phyloP scores from a whole-genome alignment of 2,329 filamentous ascomycete species.

The Chrysosporium keratinophilum region DNA sequence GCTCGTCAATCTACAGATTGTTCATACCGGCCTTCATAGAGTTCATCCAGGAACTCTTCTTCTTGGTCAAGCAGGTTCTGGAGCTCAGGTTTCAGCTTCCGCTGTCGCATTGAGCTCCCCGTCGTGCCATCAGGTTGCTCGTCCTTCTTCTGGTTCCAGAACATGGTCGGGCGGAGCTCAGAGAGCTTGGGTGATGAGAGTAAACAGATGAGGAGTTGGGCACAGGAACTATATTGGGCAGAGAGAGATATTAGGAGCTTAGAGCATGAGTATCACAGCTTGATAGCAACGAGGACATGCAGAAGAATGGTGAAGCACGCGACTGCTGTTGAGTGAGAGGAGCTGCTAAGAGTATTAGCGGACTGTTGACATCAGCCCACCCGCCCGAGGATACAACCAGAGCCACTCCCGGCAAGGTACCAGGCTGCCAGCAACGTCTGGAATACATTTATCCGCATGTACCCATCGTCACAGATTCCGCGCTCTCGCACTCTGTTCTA shows the following conservation, averaged over 20 bases:
- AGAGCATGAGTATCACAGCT: not conserved
- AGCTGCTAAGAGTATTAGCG: not conserved
- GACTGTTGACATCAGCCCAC: conserved; percentile 9
- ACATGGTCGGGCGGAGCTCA: conserved; percentile 18
- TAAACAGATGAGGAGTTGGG: not conserved
- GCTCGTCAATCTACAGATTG: not conserved
- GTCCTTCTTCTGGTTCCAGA: conserved; percentile 26
- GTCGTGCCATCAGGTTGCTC: conserved; percentile 24
- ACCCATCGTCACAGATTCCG: conserved; percentile 1
- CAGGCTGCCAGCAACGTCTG: conserved; percentile 4
- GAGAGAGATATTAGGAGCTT: not conserved
- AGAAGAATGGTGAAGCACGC: conserved; percentile 3
- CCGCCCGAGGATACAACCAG: not conserved
- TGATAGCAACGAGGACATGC: not conserved
- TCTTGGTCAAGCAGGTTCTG: conserved; percentile 51
- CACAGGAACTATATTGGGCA: not conserved
- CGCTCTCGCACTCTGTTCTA: not conserved
- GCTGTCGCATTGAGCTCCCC: conserved; percentile 15
- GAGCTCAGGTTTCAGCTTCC: conserved; percentile 44
- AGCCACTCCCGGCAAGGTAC: not conserved
- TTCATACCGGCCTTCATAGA: conserved; percentile 67
- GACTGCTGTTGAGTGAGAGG: not conserved
- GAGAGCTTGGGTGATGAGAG: not conserved
- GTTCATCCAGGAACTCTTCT: conserved; percentile 63
- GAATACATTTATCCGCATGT: conserved; percentile 5